phyloP scores from a whole-genome alignment of 2,329 filamentous ascomycete genomes.

The Orbilia javanica region DNA sequence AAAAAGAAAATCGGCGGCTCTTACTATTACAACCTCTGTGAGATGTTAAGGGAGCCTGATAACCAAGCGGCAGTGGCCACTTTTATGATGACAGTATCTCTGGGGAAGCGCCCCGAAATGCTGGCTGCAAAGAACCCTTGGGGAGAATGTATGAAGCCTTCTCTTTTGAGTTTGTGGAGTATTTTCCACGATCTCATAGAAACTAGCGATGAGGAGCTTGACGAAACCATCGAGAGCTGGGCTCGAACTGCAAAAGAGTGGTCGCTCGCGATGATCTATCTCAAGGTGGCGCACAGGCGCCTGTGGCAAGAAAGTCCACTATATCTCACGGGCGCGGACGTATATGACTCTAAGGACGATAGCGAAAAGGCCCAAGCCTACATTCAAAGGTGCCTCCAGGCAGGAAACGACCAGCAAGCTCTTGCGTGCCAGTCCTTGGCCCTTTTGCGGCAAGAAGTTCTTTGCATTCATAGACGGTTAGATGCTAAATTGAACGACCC shows the following conservation, averaged over 20 bases:
- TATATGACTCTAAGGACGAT: slow-evolving; percentile 30
- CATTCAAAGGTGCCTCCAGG: slow-evolving; percentile 28
- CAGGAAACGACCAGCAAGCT: slow-evolving; percentile 24
- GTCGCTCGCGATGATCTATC: slow-evolving; percentile 37
- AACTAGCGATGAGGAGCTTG: slow-evolving; percentile 39
- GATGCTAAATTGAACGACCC: slow-evolving; percentile 10
- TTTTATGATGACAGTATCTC: slow-evolving; percentile 36
- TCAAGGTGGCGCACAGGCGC: slow-evolving; percentile 35
- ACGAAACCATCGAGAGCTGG: slow-evolving; percentile 45
- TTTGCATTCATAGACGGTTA: slow-evolving; percentile 8
- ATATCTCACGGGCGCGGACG: slow-evolving; percentile 29
- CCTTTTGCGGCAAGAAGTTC: slow-evolving; percentile 21
- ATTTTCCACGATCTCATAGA: slow-evolving; percentile 34
- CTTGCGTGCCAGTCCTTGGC: slow-evolving; percentile 5
- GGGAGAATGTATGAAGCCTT: slow-evolving; percentile 17
- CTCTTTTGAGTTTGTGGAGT: slow-evolving; percentile 23
- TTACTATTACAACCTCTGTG: slow-evolving; percentile 49
- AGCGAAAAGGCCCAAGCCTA: slow-evolving; percentile 36
- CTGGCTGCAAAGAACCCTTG: slow-evolving; percentile 18
- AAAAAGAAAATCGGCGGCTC: slow-evolving; percentile 50
- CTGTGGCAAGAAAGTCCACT: slow-evolving; percentile 29
- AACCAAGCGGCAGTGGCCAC: slow-evolving; percentile 27
- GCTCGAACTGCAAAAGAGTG: slow-evolving; percentile 44
- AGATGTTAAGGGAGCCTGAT: slow-evolving; percentile 39
- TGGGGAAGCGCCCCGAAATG: slow-evolving; percentile 31